These are phyloP conservation scores for Metschnikowia picachoensis DNA, from an alignment of 805 yeast species.

Conservation along the genomic window DNA sequence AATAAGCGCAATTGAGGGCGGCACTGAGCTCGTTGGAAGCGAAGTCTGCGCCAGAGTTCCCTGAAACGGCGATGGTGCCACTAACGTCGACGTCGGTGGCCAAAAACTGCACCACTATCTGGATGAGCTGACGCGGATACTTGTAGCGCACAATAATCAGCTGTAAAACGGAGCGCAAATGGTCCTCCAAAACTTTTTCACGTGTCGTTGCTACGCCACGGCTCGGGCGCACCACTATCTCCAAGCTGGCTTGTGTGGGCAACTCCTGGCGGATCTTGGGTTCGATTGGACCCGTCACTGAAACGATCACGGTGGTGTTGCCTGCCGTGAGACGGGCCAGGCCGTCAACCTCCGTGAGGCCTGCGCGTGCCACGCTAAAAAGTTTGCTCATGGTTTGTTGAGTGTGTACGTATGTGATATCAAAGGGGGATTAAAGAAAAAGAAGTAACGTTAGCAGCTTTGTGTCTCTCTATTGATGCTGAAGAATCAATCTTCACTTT, in stretches of 20 bases:
- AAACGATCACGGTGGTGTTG: slow-evolving; percentile 56
- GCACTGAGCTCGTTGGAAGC: slow-evolving; percentile 56
- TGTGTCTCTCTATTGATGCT: too few species aligned
- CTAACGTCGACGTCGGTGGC: slow-evolving; percentile 24
- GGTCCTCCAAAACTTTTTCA: slow-evolving; percentile 73
- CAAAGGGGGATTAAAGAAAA: too few species aligned
- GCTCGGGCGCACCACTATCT: slow-evolving; percentile 74
- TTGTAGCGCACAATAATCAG: slow-evolving; percentile 55
- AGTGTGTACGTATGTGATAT: not conserved
- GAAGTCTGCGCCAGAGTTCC: slow-evolving; percentile 21
- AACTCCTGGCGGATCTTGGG: slow-evolving; percentile 77
- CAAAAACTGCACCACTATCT: slow-evolving; percentile 40
- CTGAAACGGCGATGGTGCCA: slow-evolving; percentile 13
- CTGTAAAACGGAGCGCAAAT: slow-evolving; percentile 57
- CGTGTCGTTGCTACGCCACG: slow-evolving; percentile 71
- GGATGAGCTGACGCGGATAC: slow-evolving; percentile 70
- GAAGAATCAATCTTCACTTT: too few species aligned
- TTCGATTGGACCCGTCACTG: slow-evolving; percentile 91
- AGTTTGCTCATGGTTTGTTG: not conserved
- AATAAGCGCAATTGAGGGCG: slow-evolving; percentile 65
- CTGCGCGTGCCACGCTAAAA: slow-evolving; percentile 20
- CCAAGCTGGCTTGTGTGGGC: slow-evolving; percentile 74
- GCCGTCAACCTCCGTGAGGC: slow-evolving; percentile 69
- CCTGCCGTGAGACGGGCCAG: slow-evolving; percentile 59
- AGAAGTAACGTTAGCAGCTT: not conserved